Evolutionary conservation across 352 stramenopile species (phyloP), one percentile per base, ranked within the genome.

Genomic region (Phytophthora pistaciae): DNA sequence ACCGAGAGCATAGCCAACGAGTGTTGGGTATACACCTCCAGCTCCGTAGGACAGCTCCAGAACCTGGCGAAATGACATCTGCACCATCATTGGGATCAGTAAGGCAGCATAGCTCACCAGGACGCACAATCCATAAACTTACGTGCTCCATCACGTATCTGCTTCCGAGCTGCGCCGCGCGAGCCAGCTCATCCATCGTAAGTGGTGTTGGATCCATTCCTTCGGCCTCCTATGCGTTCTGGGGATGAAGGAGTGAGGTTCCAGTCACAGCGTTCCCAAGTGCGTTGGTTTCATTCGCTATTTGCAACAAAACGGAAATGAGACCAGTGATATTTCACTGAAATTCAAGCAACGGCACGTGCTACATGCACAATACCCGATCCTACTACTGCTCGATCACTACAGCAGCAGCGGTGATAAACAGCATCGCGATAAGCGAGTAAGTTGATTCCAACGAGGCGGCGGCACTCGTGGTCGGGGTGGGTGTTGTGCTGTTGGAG

Each of bases 1-100:
- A 10, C 84, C 84, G 7, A 91, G 74, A 10, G 59, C 68, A 29
- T 92, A 93, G 36, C 80, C 86, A 20, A 88, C 38, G 1, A 93
- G 52, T 33, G 84, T 90, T 46, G 83, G 82, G 59, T 87, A 90
- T 29, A 92, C 58, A 27, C 84, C 81, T 3, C 84, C 84, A 31
- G 81, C 79, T 54, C 86, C 77, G 63, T 82, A 91, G 23, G 86
- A 91, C 9, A 80, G 66, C 21, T 74, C 62, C 3, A 91, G 46
- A 53, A 91, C 60, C 13, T 77, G 72, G 23, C 44, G 63, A 27
- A 85, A 67, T 0, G 86, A 90, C 5, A 87, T 42, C 84, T 93
- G 42, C 44, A 64, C 27, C 61, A n/a, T 7, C 16, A 8, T 9
- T 58, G 18, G 38, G 8, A 13, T 49, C 42, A 49, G 42, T 49